Evolutionary conservation across 2,329 filamentous ascomycete species (phyloP), one percentile per base, ranked within the genome.

Genomic region (Aspergillus sp.): DNA sequence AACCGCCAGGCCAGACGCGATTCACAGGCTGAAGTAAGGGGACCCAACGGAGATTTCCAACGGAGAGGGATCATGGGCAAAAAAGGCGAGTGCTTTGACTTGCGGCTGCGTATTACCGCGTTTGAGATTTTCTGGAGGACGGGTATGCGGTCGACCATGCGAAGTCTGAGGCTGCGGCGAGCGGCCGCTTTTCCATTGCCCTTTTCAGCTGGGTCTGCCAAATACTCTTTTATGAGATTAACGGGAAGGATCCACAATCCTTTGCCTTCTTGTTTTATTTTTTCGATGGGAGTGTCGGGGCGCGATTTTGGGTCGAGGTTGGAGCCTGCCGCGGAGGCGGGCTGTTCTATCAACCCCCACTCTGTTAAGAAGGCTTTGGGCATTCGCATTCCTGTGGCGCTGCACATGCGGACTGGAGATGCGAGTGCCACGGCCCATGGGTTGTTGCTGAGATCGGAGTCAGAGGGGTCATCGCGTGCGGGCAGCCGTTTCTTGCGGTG

Each of bases 1-100:
- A 76, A 66, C 14, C 78, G 72, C 79, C 80, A 83, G 1, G 79
- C 67, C 12, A 79, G 53, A 5, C 67, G 66, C 27, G 64, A 68
- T 21, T 73, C 57, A 12, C 73, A 64, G 2, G 52, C 46, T 6
- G 60, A 44, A 2, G 66, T 68, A 23, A 73, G 43, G 6, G 70
- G 69, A 0, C 73, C 66, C 3, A 64, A 37, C 19, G 71, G 66
- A 64, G 66, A 54, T 67, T 75, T 70, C 75, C 75, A 70, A 31
- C 66, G 64, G 64, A 66, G 64, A 47, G 77, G 75, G 6, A 78
- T 27, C 21, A 75, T 7, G 37, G 58, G 57, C 24, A 55, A 45
- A 37, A 69, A 56, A 2, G 57, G 46, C 7, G 35, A 57, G 55
- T 40, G 52, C 49, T 62, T 68, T 15, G 56, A 24, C 3, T 49